phyloP scores from a whole-genome alignment of 345 rosid genomes.

The Populus alba region DNA sequence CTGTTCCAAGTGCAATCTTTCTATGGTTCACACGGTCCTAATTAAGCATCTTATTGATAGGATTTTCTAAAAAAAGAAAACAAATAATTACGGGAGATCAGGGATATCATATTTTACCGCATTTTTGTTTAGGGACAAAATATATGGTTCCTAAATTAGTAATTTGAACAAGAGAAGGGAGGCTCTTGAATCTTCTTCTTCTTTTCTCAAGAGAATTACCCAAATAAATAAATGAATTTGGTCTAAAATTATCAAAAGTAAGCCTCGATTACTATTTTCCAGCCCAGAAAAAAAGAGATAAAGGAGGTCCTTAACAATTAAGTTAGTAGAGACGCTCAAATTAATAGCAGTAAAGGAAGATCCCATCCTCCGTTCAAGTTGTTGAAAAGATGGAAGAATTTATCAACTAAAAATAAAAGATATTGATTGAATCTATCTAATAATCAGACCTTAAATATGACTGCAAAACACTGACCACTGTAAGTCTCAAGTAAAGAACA shows the following conservation, averaged over 20 bases:
- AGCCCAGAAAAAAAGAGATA: too few relatives aligned
- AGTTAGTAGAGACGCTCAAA: neutral
- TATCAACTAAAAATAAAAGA: neutral
- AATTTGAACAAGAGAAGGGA: neutral
- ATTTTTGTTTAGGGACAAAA: neutral
- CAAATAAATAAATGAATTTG: too few relatives aligned
- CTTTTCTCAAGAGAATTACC: too few relatives aligned
- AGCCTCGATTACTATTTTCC: too few relatives aligned
- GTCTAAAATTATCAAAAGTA: too few relatives aligned
- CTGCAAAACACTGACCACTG: neutral
- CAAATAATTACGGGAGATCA: neutral
- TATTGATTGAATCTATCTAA: neutral
- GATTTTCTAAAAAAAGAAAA: neutral
- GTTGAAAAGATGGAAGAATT: neutral
- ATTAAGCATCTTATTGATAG: neutral
- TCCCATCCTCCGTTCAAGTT: neutral
- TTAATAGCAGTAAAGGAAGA: neutral
- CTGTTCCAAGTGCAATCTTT: neutral
- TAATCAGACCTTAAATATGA: neutral
- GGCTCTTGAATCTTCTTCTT: neutral
- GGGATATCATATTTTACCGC: neutral
- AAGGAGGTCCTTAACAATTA: neutral
- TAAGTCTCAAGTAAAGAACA: neutral
- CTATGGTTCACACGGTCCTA: neutral
- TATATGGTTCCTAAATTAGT: neutral